Evolutionary conservation across 345 rosid genomes (phyloP).

Genomic region (Boechera retrofracta): DNA sequence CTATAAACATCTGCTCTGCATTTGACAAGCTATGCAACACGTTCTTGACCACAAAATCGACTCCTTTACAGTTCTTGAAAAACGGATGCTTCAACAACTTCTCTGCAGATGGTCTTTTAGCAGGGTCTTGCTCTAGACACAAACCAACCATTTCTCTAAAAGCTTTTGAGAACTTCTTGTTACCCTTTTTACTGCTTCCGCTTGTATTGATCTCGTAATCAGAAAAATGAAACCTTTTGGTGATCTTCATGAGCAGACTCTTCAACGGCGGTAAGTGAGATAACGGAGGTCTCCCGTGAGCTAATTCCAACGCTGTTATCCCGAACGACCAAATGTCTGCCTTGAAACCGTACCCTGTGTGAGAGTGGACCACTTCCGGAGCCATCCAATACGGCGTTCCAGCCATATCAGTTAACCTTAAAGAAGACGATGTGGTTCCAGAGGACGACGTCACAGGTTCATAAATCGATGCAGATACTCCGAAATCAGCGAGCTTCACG

Average conservation of each 20-base stretch:
- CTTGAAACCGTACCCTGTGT: slow-evolving; percentile 81
- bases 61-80: slow-evolving; percentile 73
- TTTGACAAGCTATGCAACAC: slow-evolving; percentile 64
- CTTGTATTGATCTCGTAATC: slow-evolving; percentile 63
- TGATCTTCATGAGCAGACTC: slow-evolving; percentile 80
- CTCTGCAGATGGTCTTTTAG: slow-evolving; percentile 73
- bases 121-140: slow-evolving; percentile 81
- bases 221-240: slow-evolving; percentile 69
- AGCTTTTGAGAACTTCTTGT: slow-evolving; percentile 73
- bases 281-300: slow-evolving; percentile 83
- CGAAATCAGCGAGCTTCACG: slow-evolving; percentile 87
- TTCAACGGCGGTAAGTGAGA: slow-evolving; percentile 82
- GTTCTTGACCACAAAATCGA: slow-evolving; percentile 63
- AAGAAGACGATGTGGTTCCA: slow-evolving; percentile 45
- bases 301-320: slow-evolving; percentile 86
- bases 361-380: slow-evolving; percentile 95
- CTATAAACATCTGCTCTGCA: slow-evolving; percentile 69
- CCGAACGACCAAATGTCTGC: slow-evolving; percentile 97
- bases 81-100: slow-evolving; percentile 76
- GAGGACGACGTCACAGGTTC: slow-evolving; percentile 47
- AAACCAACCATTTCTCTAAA: slow-evolving; percentile 85
- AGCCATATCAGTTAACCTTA: slow-evolving; percentile 68
- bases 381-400: slow-evolving; percentile 99
- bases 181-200: slow-evolving; percentile 44
- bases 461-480: slow-evolving; percentile 80